Evolutionary conservation across 2,329 filamentous ascomycete genomes (phyloP).

Genomic region (Hymenoscyphus infarciens): DNA sequence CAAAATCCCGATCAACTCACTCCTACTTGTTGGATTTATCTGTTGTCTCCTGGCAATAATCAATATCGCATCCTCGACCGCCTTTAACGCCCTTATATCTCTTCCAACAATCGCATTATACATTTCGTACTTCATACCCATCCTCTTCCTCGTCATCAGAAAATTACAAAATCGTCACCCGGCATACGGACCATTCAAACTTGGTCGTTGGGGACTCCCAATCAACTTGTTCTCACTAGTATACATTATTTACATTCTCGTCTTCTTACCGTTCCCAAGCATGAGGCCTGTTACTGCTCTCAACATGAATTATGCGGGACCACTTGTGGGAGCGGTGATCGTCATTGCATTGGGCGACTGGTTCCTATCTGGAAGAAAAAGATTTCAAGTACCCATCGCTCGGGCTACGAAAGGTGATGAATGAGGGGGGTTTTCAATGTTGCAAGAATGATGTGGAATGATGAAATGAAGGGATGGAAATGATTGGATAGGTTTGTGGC

Average conservation of each 20-base stretch:
- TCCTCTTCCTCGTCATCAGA: conserved; percentile 13
- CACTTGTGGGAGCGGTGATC: conserved; percentile 12
- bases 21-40: conserved; percentile 17
- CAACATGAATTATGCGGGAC: conserved; percentile 19
- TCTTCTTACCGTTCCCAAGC: conserved; percentile 17
- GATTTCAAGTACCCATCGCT: no score
- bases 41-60: conserved; percentile 33
- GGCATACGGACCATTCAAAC: conserved; percentile 16
- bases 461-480: not conserved
- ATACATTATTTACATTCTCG: conserved; percentile 18
- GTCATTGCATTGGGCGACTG: conserved; percentile 10
- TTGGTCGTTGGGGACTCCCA: conserved; percentile 13
- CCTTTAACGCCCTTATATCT: conserved; percentile 50
- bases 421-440: conserved; percentile 6
- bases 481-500: not conserved
- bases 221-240: conserved; percentile 12
- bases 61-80: conserved; percentile 47
- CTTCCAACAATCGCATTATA: conserved; percentile 18
- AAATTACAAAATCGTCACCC: conserved; percentile 13
- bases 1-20: conserved; percentile 39
- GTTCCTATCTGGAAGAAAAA: not conserved
- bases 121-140: conserved; percentile 16
- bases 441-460: not conserved
- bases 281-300: conserved; percentile 14
- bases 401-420: conserved; percentile 3